phyloP scores from a whole-genome alignment of 2,329 filamentous ascomycete species.

The Pseudodiploospora longispora region DNA sequence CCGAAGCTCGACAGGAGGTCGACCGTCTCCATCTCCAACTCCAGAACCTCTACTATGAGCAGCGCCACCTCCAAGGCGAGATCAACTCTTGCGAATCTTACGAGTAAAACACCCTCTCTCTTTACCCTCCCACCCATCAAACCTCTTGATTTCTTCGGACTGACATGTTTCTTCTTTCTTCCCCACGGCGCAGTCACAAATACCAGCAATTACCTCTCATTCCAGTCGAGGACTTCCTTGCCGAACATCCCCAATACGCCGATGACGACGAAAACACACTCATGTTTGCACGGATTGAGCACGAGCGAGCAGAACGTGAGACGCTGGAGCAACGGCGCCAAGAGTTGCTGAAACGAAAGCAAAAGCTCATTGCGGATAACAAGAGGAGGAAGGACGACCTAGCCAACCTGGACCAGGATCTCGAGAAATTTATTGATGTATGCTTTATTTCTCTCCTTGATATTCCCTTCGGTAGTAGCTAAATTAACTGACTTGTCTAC shows the following conservation, averaged over 20 bases:
- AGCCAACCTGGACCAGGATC: slow-evolving; percentile 79
- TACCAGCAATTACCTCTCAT: slow-evolving; percentile 82
- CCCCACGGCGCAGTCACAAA: slow-evolving; percentile 56
- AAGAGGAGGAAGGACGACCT: slow-evolving; percentile 91
- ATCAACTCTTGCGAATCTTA: slow-evolving; percentile 87
- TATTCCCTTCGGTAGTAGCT: background rate
- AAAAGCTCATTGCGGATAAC: slow-evolving; percentile 61
- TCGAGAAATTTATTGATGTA: slow-evolving; percentile 91
- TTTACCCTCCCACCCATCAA: slow-evolving; percentile 13
- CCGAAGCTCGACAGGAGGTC: slow-evolving; percentile 82
- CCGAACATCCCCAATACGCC: slow-evolving; percentile 65
- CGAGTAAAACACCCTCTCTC: slow-evolving; percentile 50
- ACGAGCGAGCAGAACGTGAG: slow-evolving; percentile 80
- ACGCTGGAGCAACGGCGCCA: slow-evolving; percentile 77
- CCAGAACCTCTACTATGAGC: slow-evolving; percentile 95
- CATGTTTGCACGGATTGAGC: slow-evolving; percentile 84
- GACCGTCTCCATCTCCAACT: slow-evolving; percentile 86
- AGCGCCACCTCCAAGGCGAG: slow-evolving; percentile 81
- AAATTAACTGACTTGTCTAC: slow-evolving; percentile 11
- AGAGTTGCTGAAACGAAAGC: slow-evolving; percentile 59
- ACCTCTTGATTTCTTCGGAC: background rate
- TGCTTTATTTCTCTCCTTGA: slow-evolving; percentile 21
- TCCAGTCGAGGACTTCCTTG: slow-evolving; percentile 73
- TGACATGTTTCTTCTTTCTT: background rate
- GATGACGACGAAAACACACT: slow-evolving; percentile 67